Conservation (phyloP, 2,329 filamentous ascomycete genomes). For the Fusarium succisae region DNA sequence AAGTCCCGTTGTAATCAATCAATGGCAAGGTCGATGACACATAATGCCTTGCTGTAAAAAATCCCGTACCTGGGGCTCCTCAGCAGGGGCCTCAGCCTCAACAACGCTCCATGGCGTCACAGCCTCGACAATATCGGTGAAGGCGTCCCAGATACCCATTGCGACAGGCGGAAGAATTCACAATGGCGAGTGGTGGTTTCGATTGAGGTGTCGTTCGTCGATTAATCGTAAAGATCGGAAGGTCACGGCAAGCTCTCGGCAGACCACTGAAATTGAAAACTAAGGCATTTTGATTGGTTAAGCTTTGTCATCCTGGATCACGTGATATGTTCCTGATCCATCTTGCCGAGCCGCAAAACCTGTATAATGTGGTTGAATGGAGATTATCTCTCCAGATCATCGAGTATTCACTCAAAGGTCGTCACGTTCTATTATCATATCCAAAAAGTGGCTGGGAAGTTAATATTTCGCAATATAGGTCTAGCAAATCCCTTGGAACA, state of each 20-base stretch:
- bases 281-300: conserved; percentile 59
- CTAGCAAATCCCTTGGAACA: conserved; percentile 24
- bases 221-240: conserved; percentile 52
- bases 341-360: conserved; percentile 7
- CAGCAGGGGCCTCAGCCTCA: conserved; percentile 74
- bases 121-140: conserved; percentile 71
- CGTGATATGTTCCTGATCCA: not conserved
- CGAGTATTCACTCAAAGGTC: not conserved
- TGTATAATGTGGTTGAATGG: not conserved
- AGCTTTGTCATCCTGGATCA: conserved; percentile 7
- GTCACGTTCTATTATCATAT: not conserved
- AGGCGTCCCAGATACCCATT: conserved; percentile 75
- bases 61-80: conserved; percentile 65
- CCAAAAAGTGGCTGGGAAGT: not conserved
- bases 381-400: not conserved
- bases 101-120: conserved; percentile 71
- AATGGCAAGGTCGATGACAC: conserved; percentile 10
- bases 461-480: conserved; percentile 2
- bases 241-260: conserved; percentile 47
- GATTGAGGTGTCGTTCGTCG: conserved; percentile 47
- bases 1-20: conserved; percentile 26
- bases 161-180: conserved; percentile 52
- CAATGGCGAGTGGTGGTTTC: conserved; percentile 55
- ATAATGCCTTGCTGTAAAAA: conserved; percentile 31
- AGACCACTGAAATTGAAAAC: conserved; percentile 52